phyloP scores from a whole-genome alignment of 2,329 filamentous ascomycete genomes.

The Ilyonectria sp. region DNA sequence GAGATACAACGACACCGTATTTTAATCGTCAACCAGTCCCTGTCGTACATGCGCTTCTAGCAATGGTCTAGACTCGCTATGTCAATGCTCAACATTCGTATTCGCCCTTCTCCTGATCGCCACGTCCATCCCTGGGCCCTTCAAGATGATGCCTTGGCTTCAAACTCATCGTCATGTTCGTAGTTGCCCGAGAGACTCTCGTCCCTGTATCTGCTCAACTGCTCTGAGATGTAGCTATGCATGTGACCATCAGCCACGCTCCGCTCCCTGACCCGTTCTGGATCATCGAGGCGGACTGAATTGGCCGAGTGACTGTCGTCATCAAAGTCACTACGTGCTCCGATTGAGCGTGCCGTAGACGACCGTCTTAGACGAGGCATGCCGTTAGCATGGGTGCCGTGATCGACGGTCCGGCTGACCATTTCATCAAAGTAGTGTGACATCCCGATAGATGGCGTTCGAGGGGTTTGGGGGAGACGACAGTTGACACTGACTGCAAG shows the following conservation, averaged over 20 bases:
- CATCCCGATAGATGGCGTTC: slow-evolving; percentile 86
- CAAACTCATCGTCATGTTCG: slow-evolving; percentile 62
- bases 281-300: slow-evolving; percentile 53
- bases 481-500: slow-evolving; percentile 78
- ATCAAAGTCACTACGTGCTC: slow-evolving; percentile 84
- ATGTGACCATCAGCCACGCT: slow-evolving; percentile 78
- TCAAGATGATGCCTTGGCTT: slow-evolving; percentile 55
- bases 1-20: background rate
- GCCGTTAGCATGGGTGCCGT: slow-evolving; percentile 55
- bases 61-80: slow-evolving; percentile 32
- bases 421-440: slow-evolving; percentile 97
- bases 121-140: slow-evolving; percentile 18
- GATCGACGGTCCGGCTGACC: slow-evolving; percentile 66
- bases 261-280: slow-evolving; percentile 63
- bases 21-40: slow-evolving; percentile 2
- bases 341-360: slow-evolving; percentile 87
- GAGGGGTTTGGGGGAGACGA: slow-evolving; percentile 92
- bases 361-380: slow-evolving; percentile 79
- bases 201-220: slow-evolving; percentile 78
- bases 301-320: slow-evolving; percentile 54
- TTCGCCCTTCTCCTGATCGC: slow-evolving; percentile 25
- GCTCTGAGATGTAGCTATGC: slow-evolving; percentile 85
- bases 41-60: slow-evolving; percentile 17
- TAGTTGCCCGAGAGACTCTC: slow-evolving; percentile 46
- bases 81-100: slow-evolving; percentile 35